Conservation (phyloP, 805 yeast genomes). For the Pichia membranifaciens region DNA sequence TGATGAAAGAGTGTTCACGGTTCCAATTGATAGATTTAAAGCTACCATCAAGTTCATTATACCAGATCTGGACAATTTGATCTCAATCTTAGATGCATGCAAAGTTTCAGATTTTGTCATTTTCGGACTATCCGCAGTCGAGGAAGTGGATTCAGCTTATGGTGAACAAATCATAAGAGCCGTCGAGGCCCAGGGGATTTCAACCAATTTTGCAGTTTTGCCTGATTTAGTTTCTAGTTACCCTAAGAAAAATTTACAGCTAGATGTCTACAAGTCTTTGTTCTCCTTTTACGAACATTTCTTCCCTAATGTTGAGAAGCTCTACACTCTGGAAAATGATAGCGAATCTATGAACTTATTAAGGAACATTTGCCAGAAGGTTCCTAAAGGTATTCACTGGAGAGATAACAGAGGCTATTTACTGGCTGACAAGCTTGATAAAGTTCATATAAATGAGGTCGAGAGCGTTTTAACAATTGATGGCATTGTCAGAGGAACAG, state of each 20-base stretch:
- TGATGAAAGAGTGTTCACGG: constrained; percentile 45
- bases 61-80: constrained; percentile 61
- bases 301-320: constrained; percentile 73
- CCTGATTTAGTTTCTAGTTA: constrained; percentile 64
- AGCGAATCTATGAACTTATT: constrained; percentile 70
- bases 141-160: constrained; percentile 69
- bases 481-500: constrained; percentile 84
- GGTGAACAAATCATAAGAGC: constrained; percentile 92
- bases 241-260: constrained; percentile 70
- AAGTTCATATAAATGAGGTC: constrained; percentile 25
- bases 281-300: constrained; percentile 65
- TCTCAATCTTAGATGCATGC: constrained; percentile 76
- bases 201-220: constrained; percentile 72
- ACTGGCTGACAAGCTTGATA: constrained; percentile 57
- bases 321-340: constrained; percentile 60
- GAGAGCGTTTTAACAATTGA: constrained; percentile 49
- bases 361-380: constrained; percentile 75
- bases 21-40: constrained; percentile 61
- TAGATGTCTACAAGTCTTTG: constrained; percentile 60
- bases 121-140: constrained; percentile 80
- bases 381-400: constrained; percentile 84
- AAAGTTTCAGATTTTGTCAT: constrained; percentile 85
- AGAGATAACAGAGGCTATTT: constrained; percentile 89
- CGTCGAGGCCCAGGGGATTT: constrained; percentile 85
- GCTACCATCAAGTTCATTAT: constrained; percentile 67